These are phyloP conservation scores for Sugiyamaella valdiviana DNA, from an alignment of 805 yeast genomes.

Conservation along the genomic window DNA sequence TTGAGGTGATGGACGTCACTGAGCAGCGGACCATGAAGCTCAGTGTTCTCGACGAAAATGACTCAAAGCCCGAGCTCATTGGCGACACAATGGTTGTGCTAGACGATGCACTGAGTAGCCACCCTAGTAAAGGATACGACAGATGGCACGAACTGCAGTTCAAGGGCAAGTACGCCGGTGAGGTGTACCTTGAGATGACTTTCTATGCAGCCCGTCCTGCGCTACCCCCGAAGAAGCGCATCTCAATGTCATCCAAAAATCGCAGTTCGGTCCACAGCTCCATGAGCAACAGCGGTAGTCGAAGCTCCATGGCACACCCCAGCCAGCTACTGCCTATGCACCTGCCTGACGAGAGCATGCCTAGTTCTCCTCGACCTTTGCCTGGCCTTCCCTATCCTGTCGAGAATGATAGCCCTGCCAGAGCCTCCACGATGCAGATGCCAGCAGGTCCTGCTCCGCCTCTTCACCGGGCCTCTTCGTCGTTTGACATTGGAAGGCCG, in stretches of 20 bases:
- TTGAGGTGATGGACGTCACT: conserved; percentile 23
- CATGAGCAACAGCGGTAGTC: not conserved
- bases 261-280: too few relatives aligned
- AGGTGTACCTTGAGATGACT: conserved; percentile 83
- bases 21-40: conserved; percentile 56
- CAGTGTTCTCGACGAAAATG: conserved; percentile 77
- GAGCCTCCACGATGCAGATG: too few relatives aligned
- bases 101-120: conserved; percentile 59
- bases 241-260: too few relatives aligned
- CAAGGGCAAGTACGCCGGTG: conserved; percentile 76
- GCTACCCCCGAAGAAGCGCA: conserved; percentile 19
- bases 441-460: not conserved
- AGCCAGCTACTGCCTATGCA: not conserved
- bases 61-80: conserved; percentile 69
- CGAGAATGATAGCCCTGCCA: too few relatives aligned
- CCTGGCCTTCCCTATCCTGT: not conserved
- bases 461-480: not conserved
- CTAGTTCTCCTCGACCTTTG: not conserved
- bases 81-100: conserved; percentile 79
- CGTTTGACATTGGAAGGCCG: not conserved
- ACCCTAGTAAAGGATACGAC: conserved; percentile 71
- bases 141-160: conserved; percentile 71
- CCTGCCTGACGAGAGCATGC: not conserved
- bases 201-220: conserved; percentile 55
- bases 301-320: not conserved